A percentile compares a stretch with the other conserved stretches of the same genome.
These are phyloP conservation scores for Punica granatum DNA, from an alignment of 345 rosid species.

Conservation along the genomic window DNA sequence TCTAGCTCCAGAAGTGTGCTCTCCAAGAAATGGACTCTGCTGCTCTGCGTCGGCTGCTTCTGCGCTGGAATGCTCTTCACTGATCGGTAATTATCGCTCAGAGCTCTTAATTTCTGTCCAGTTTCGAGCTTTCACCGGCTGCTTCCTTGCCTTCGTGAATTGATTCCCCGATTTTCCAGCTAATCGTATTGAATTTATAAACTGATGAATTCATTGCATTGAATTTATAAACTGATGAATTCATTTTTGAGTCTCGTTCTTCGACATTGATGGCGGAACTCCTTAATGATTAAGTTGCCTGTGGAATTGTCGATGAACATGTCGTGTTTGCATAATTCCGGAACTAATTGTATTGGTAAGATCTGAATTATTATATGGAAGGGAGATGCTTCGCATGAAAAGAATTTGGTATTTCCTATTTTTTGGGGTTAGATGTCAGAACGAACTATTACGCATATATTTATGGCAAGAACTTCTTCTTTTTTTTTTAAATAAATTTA, in stretches of 20 bases:
- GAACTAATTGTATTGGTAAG: not conserved
- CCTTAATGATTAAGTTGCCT: no score
- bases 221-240: no score
- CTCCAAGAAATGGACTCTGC: constrained; percentile 63
- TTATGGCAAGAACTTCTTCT: not conserved
- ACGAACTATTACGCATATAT: not conserved
- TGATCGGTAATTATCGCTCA: constrained; percentile 41
- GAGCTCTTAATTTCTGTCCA: not conserved
- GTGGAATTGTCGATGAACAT: no score
- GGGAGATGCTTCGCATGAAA: not conserved
- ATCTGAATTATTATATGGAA: not conserved
- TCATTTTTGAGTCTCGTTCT: no score
- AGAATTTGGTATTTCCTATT: no score
- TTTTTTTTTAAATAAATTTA: not conserved
- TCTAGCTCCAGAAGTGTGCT: constrained; percentile 30
- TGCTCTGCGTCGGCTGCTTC: constrained; percentile 73
- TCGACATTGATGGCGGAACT: no score
- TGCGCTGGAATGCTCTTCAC: constrained; percentile 83
- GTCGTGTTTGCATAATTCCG: no score
- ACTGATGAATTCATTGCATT: not conserved
- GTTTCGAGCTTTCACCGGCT: not conserved
- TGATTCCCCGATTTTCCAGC: not conserved
- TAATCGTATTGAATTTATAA: not conserved
- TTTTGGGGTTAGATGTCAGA: not conserved
- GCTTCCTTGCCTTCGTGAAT: not conserved